Evolutionary conservation across 495 filamentous ascomycete genomes (phyloP).

Genomic region (Aspergillus campestris): DNA sequence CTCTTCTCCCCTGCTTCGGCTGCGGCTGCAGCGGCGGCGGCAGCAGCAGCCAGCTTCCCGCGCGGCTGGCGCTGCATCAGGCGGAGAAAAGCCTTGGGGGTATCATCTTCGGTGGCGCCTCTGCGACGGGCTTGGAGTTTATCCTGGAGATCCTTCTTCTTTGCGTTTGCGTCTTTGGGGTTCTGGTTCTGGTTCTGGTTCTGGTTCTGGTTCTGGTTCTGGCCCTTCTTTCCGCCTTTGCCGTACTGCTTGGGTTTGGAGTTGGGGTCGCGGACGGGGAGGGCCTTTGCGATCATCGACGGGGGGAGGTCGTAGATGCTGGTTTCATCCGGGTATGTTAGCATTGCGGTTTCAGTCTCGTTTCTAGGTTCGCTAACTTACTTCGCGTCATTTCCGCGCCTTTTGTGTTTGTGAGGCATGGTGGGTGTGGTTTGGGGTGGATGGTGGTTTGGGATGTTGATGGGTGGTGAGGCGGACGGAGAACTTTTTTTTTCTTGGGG

Average conservation of each 20-base stretch:
- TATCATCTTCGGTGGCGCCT: conserved; percentile 56
- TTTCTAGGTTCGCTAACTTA: conserved; percentile 12
- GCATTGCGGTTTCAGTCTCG: not conserved
- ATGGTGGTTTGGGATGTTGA: conserved; percentile 2
- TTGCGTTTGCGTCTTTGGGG: conserved; percentile 11
- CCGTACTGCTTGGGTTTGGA: conserved; percentile 14
- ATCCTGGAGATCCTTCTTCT: conserved; percentile 14
- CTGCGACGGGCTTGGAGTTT: conserved; percentile 32
- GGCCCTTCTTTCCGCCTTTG: conserved; percentile 16
- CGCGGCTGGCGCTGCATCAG: conserved; percentile 59
- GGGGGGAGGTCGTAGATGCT: conserved; percentile 70
- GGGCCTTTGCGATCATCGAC: conserved; percentile 55
- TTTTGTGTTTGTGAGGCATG: conserved; percentile 85
- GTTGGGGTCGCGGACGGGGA: conserved; percentile 47
- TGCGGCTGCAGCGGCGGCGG: conserved; percentile 48
- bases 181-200: conserved; percentile 10
- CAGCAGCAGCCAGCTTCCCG: conserved; percentile 40
- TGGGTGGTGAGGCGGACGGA: conserved; percentile 3
- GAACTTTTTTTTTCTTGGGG: not conserved
- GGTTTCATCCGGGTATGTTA: not conserved
- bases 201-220: conserved; percentile 11
- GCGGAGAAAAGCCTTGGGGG: conserved; percentile 74
- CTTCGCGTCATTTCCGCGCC: conserved; percentile 42
- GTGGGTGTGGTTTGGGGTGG: conserved; percentile 10
- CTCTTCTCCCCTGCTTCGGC: conserved; percentile 55